Evolutionary conservation across 169 alveolate species (phyloP), one percentile per base, ranked within the genome.

Genomic region (Plasmodium malariae): DNA sequence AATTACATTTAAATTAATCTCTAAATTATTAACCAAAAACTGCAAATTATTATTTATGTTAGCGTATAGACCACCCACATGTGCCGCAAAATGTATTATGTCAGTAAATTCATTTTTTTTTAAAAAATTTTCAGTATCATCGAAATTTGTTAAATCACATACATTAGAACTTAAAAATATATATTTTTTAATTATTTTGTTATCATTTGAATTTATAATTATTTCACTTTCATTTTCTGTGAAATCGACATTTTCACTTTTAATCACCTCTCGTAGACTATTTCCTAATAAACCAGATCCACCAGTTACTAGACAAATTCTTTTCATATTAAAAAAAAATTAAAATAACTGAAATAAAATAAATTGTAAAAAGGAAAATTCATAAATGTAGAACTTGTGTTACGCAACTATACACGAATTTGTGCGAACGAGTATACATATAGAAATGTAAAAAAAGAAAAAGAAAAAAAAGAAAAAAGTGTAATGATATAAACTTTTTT

Each of bases 41-140:
- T 67, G 48, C 43, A 83, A 63, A 55, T 83, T 83, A 49, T 83
- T 83, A 43, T 65, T 65, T 65, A 32, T 83, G 55, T 83, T 83
- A 14, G 91, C 83, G 48, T 83, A 67, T 28, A 83, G 59, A 34
- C 83, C 83, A 34, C 83, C 91, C 36, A 67, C 83, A 83, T 54
- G 69, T 34, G 91, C 91, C 9, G 91, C 83, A 54, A 83, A 83
- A 83, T 83, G 91, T 60, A 83, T 60, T 36, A 83, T 83, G 32
- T 83, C 91, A 17, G 91, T 83, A 67, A 83, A 51, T 54, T 65
- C 49, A 70, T 83, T 19, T 67, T 83, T 67, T 83, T 67, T 63
- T 43, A 83, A 83, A 83, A 83, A 24, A 17, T 49, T 26, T 57
- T 60, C 26, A 4, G 85, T 45, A 11, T 83, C 83, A 65, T 83